Evolutionary conservation across 2,329 filamentous ascomycete genomes (phyloP), one percentile per base, ranked within the genome.

Genomic region (Colletotrichum noveboracense): DNA sequence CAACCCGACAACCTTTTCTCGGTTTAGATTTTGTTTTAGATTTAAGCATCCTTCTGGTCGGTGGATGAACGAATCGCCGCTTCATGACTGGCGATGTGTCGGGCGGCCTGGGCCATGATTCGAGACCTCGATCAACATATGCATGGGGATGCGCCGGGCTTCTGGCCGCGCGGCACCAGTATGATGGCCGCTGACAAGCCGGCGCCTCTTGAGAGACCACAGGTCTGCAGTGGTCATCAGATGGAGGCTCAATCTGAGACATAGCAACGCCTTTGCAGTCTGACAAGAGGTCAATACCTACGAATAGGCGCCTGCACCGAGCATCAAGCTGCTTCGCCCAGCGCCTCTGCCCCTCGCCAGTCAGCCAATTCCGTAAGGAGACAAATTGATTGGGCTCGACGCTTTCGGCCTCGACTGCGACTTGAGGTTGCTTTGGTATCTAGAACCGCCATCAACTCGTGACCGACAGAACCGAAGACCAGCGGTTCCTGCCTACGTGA

Each of bases 161-260:
- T 48, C 18, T 55, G 70, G 61, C 70, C 71, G 74, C 74, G 74
- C 70, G 73, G 64, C 64, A 73, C 65, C 56, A 38, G 36, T 26
- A 34, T 73, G 43, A 73, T 52, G 58, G 14, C 56, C 34, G 70
- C 58, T 64, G 56, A 60, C 21, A 56, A 58, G 36, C 64, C 36
- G 64, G 28, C 56, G 70, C 69, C n/a, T 48, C 26, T 18, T 6
- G 16, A 30, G 24, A 69, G 8, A 73, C 67, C 56, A 18, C 24
- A 30, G 36, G 16, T 28, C 70, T 67, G 48, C 61, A 71, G 48
- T 43, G 43, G 26, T 12, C 14, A 4, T 34, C 30, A 30, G 6
- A 52, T 24, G 7, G 52, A 21, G 48, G n/a, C 61, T 66, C 28
- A 30, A 62, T 52, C 28, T 30, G 68, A 74, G 72, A 71, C 68